Conservation (phyloP, 2,329 filamentous ascomycete genomes). For the Aspergillus jensenii region DNA sequence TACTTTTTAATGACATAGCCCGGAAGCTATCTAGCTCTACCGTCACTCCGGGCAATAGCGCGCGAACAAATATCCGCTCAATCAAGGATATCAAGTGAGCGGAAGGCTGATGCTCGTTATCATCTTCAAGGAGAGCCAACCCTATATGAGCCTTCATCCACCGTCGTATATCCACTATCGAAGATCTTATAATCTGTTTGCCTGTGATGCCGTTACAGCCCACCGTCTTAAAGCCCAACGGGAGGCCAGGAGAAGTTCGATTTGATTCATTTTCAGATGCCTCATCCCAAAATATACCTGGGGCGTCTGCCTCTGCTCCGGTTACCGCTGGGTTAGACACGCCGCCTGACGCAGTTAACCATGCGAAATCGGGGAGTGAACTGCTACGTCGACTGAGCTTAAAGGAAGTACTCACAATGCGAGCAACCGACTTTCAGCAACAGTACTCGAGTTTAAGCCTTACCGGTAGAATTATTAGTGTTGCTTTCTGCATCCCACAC, state of each 20-base stretch:
- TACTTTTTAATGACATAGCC: slow-evolving; percentile 15
- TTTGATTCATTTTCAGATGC: slow-evolving; percentile 29
- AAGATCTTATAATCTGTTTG: background rate
- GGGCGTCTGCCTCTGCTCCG: slow-evolving; percentile 18
- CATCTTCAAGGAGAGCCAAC: slow-evolving; percentile 5
- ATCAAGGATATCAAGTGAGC: background rate
- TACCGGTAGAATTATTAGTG: slow-evolving; percentile 64
- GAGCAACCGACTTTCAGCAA: slow-evolving; percentile 54
- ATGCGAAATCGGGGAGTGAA: slow-evolving; percentile 50
- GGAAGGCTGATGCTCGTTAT: slow-evolving; percentile 5
- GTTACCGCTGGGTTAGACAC: slow-evolving; percentile 27
- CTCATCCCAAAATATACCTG: slow-evolving; percentile 28
- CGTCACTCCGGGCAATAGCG: background rate
- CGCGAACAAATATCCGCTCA: background rate
- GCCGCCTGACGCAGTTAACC: slow-evolving; percentile 44
- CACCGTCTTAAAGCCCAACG: slow-evolving; percentile 27
- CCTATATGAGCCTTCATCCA: background rate
- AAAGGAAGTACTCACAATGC: slow-evolving; percentile 37
- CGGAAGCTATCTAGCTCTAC: background rate
- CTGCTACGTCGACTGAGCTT: slow-evolving; percentile 55
- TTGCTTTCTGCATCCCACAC: slow-evolving; percentile 64
- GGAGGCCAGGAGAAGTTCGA: slow-evolving; percentile 30
- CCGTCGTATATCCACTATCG: background rate
- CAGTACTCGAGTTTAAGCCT: slow-evolving; percentile 59
- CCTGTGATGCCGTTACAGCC: slow-evolving; percentile 26